These are phyloP conservation scores for Climacium dendroides DNA, from an alignment of 225 moss, liverwort and hornwort genomes.

Conservation along the genomic window DNA sequence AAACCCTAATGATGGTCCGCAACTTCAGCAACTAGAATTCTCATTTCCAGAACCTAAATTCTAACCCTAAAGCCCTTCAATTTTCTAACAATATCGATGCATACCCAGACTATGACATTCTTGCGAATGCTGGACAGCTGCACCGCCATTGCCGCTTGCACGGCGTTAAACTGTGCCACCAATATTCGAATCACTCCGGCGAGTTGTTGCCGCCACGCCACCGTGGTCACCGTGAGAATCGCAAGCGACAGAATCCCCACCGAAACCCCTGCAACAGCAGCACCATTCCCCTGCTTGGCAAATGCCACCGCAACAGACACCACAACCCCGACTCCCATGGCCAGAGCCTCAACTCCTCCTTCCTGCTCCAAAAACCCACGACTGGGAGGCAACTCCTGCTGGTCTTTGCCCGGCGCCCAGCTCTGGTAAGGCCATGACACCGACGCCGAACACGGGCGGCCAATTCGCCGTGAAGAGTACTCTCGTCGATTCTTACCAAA, in stretches of 20 bases:
- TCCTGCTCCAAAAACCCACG: slow-evolving; percentile 2
- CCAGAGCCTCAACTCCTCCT: slow-evolving; percentile 6
- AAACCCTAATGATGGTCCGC: not conserved
- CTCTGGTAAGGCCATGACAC: slow-evolving; percentile 30
- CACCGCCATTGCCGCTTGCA: slow-evolving; percentile 2
- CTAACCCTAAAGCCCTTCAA: not conserved
- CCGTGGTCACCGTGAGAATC: not conserved
- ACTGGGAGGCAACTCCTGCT: not conserved
- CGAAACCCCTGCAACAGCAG: not conserved
- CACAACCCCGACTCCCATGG: slow-evolving; percentile 19
- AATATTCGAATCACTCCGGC: not conserved
- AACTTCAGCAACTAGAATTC: not conserved
- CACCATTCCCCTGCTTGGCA: not conserved
- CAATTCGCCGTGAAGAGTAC: not conserved
- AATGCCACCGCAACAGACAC: slow-evolving; percentile 10
- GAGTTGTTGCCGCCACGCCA: slow-evolving; percentile 19
- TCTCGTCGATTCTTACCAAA: not conserved
- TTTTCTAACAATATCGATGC: not conserved
- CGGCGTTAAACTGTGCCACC: not conserved
- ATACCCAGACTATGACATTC: slow-evolving; percentile 15
- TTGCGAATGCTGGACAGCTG: slow-evolving; percentile 10
- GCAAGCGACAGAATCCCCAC: slow-evolving; percentile 2
- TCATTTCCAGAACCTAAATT: not conserved
- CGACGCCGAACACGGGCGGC: not conserved
- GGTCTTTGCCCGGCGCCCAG: not conserved